Percentiles rank a stretch among this genome's conserved stretches.
phyloP scores from a whole-genome alignment of 1,284 basidiomycete genomes.

The Sparassis latifolia region DNA sequence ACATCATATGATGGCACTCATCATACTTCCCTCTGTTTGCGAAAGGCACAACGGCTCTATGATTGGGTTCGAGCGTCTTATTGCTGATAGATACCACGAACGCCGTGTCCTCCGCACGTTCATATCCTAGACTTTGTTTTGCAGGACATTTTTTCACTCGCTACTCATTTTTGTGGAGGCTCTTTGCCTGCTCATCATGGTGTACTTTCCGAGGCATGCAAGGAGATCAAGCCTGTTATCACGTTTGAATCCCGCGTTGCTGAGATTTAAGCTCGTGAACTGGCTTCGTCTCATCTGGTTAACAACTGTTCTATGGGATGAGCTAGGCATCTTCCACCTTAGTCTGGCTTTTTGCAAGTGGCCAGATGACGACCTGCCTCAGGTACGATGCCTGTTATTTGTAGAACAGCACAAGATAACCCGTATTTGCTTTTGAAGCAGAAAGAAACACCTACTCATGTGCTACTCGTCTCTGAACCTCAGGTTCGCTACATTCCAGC shows the following conservation, averaged over 20 bases:
- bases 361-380: constrained; percentile 32
- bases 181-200: background rate
- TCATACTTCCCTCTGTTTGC: too few species aligned
- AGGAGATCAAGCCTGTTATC: background rate
- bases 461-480: constrained; percentile 73
- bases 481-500: constrained; percentile 59
- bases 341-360: constrained; percentile 45
- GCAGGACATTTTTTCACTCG: too few species aligned
- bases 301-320: constrained; percentile 59
- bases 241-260: background rate
- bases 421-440: background rate
- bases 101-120: too few species aligned
- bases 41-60: too few species aligned
- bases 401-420: background rate
- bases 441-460: constrained; percentile 32
- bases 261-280: constrained; percentile 9
- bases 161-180: too few species aligned
- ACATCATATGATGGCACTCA: too few species aligned
- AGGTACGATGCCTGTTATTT: constrained; percentile 6
- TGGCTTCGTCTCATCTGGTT: constrained; percentile 52
- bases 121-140: too few species aligned
- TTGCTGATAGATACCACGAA: too few species aligned
- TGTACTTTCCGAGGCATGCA: background rate
- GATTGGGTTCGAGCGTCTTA: too few species aligned
- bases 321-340: constrained; percentile 50